phyloP scores from a whole-genome alignment of 192 early-diverging fungal species.

The Kickxella alabastrina region DNA sequence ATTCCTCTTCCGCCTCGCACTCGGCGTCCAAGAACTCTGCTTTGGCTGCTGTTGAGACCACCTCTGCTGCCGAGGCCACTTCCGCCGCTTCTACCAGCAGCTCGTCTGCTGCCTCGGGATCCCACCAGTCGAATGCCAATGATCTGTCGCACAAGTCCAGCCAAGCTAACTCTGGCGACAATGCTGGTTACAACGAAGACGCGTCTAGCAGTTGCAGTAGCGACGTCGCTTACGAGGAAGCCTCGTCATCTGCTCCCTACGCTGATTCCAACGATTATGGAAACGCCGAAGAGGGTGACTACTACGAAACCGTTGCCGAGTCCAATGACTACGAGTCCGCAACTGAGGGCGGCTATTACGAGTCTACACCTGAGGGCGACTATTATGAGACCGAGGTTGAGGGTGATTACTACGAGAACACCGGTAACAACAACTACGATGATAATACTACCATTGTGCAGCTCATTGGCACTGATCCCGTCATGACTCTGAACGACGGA shows the following conservation, averaged over 20 bases:
- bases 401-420: constrained; percentile 14
- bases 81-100: background rate
- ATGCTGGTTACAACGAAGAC: no score
- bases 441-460: constrained; percentile 30
- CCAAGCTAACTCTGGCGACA: no score
- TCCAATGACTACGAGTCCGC: constrained; percentile 2
- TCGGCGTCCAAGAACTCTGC: no score
- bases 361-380: no score
- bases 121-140: background rate
- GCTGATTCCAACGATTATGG: background rate
- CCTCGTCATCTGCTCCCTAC: background rate
- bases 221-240: no score
- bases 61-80: background rate
- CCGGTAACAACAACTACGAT: no score
- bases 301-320: background rate
- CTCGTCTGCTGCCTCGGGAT: no score
- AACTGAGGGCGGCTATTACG: no score
- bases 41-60: background rate
- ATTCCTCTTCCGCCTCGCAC: no score
- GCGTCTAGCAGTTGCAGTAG: no score
- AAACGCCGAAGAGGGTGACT: background rate
- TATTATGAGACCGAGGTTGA: no score
- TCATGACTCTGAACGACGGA: constrained; percentile 34
- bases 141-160: no score
- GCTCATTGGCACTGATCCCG: constrained; percentile 27